Base-by-base conservation (phyloP, 2,329 filamentous ascomycete genomes). In the Penicillium sp. region DNA sequence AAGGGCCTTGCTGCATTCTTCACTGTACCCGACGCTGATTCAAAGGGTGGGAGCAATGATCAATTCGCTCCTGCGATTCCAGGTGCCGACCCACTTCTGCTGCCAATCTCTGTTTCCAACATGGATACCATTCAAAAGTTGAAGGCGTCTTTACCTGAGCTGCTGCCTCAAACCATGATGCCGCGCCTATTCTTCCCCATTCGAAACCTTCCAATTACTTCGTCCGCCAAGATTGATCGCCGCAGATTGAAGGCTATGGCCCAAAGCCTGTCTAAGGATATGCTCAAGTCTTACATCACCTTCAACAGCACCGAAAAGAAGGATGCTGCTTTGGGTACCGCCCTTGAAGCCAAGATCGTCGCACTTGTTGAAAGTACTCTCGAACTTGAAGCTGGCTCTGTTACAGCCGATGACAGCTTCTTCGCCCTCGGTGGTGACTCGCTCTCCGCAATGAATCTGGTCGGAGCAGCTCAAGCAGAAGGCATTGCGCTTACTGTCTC, bases 371-470 rank as follows among this genome's bases (percentile, higher is more conserved):
- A 71, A 10, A 61, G 67, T 4, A 71, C 74, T 9, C 57, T 80
- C 6, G 69, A 71, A 10, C 66, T 78, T 22, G 67, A 67, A 7
- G 51, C 68, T 3, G 69, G 70, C 5, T 71, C 73, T 18, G 70
- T 80, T 31, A 74, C 72, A 7, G 69, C 69, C 1, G 73, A 78
- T 47, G 77, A 79, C 44, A 77, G 71, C 47, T 80, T 80, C 63
- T 79, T 80, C 58, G 70, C 72, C 1, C 65, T 78, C 3, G 78
- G 78, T 27, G 78, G 78, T 24, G 78, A 80, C 54, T 79, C 77
- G 0, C 74, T 80, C 55, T 72, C 73, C 18, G 77, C 77, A 4
- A 80, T 80, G 76, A 74, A 72, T 29, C 70, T 80, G 1, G 77
- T 79, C 38, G 70, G 71, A 4, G 72, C 72, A 32, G 72, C 74